A percentile compares a stretch with the other conserved stretches of the same genome.
phyloP scores from a whole-genome alignment of 805 yeast genomes.

The Suhomyces prunicola region DNA sequence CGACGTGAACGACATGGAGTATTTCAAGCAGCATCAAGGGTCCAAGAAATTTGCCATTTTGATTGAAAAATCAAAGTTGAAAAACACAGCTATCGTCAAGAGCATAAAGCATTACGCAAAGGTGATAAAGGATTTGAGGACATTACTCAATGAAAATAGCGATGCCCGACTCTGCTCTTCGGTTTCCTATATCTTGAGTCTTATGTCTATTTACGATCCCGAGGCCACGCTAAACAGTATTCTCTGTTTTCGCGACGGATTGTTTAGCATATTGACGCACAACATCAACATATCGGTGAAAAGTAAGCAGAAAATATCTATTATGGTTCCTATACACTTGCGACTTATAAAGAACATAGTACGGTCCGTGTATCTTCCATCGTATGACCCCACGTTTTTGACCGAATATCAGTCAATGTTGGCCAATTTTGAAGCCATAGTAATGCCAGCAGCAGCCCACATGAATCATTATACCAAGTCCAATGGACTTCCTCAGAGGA shows the following conservation, averaged over 20 bases:
- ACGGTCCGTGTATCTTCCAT: constrained; percentile 34
- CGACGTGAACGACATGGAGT: neutral
- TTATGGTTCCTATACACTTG: constrained; percentile 30
- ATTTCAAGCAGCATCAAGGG: neutral
- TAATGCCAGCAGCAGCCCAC: neutral
- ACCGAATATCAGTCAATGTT: constrained; percentile 26
- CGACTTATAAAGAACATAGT: constrained; percentile 33
- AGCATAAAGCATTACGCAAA: constrained; percentile 36
- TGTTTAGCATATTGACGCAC: constrained; percentile 33
- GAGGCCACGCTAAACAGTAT: constrained; percentile 37
- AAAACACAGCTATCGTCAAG: constrained; percentile 26
- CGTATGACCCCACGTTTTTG: constrained; percentile 31
- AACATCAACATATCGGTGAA: constrained; percentile 15
- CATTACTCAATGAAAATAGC: constrained; percentile 23
- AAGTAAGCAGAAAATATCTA: constrained; percentile 9
- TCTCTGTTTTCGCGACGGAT: constrained; percentile 39
- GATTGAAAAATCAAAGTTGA: constrained; percentile 13
- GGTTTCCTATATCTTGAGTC: constrained; percentile 34
- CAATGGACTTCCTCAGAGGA: neutral
- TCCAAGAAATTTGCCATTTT: neutral
- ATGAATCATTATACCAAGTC: neutral
- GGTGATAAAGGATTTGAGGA: constrained; percentile 33
- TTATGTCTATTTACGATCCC: constrained; percentile 43
- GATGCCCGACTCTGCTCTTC: constrained; percentile 32
- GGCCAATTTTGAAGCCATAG: constrained; percentile 18